Percentiles rank a stretch among this genome's conserved stretches.
Evolutionary conservation across 768 basidiomycete species (phyloP).

Genomic region (Hygrocybe punicea): DNA sequence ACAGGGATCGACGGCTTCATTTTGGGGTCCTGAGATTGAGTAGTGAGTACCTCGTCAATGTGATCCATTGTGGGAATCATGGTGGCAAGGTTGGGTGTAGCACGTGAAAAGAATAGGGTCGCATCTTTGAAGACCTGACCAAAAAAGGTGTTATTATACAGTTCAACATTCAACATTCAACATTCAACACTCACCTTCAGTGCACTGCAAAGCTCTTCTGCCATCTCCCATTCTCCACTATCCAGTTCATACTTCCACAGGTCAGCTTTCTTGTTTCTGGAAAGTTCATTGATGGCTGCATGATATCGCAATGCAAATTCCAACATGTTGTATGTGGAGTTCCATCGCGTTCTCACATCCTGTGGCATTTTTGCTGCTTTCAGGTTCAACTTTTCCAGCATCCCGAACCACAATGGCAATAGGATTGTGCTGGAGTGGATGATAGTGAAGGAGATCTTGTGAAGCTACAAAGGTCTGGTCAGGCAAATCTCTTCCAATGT

Average conservation of each 20-base stretch:
- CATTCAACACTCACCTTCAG: constrained; percentile 19
- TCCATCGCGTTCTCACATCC: constrained; percentile 36
- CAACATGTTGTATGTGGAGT: constrained; percentile 36
- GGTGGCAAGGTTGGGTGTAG: too few species aligned
- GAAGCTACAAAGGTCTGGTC: constrained; percentile 14
- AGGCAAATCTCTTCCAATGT: background rate
- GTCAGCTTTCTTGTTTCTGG: constrained; percentile 6
- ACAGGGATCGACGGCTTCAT: constrained; percentile 12
- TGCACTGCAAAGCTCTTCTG: constrained; percentile 21
- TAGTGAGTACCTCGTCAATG: constrained; percentile 16
- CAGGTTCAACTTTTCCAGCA: constrained; percentile 10
- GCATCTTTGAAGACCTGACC: constrained; percentile 25
- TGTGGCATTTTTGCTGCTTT: constrained; percentile 23
- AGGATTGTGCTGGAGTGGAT: constrained; percentile 29
- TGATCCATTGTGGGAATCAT: too few species aligned
- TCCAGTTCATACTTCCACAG: constrained; percentile 18
- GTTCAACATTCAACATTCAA: too few species aligned
- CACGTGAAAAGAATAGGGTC: constrained; percentile 27
- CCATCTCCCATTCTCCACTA: constrained; percentile 25
- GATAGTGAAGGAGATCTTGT: constrained; percentile 21
- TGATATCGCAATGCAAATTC: constrained; percentile 27
- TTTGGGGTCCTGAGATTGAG: background rate
- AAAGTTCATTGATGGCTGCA: constrained; percentile 21
- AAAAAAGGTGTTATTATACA: too few species aligned
- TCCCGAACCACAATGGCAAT: constrained; percentile 29